A percentile compares a stretch with the other conserved stretches of the same genome.
phyloP scores from a whole-genome alignment of 768 basidiomycete genomes.

The Rhizopogon vinicolor region DNA sequence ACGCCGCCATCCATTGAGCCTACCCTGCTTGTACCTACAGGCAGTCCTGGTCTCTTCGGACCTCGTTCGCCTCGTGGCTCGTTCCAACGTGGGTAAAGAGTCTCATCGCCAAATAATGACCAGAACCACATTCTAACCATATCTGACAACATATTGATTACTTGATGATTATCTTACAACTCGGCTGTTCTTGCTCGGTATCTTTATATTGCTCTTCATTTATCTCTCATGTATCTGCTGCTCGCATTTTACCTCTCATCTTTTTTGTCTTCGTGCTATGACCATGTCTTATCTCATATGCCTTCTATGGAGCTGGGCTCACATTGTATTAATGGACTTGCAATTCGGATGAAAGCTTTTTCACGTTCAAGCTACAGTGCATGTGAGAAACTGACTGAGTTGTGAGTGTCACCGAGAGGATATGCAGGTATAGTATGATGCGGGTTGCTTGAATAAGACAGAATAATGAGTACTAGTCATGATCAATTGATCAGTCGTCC shows the following conservation, averaged over 20 bases:
- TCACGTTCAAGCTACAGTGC: neutral
- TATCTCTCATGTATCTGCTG: neutral
- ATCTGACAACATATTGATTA: neutral
- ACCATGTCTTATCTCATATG: neutral
- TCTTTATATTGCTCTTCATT: slow-evolving; percentile 19
- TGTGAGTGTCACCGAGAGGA: neutral
- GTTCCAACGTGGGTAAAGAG: slow-evolving; percentile 10
- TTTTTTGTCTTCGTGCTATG: neutral
- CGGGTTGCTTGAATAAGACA: neutral
- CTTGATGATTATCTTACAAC: slow-evolving; percentile 16
- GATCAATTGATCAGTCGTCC: neutral
- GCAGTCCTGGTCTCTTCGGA: slow-evolving; percentile 71
- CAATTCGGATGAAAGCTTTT: neutral
- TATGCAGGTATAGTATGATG: neutral
- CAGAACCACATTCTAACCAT: neutral
- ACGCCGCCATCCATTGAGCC: slow-evolving; percentile 60
- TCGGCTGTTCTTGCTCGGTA: slow-evolving; percentile 10
- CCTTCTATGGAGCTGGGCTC: neutral
- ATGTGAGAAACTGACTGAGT: too few species aligned
- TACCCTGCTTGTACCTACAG: slow-evolving; percentile 55
- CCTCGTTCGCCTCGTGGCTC: slow-evolving; percentile 60
- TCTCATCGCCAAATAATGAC: neutral
- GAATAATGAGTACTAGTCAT: neutral
- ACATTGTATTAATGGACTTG: neutral
- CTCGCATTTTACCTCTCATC: neutral